These are phyloP conservation scores for Clavariopsis aquatica DNA, from an alignment of 495 filamentous ascomycete species.

Conservation along the genomic window DNA sequence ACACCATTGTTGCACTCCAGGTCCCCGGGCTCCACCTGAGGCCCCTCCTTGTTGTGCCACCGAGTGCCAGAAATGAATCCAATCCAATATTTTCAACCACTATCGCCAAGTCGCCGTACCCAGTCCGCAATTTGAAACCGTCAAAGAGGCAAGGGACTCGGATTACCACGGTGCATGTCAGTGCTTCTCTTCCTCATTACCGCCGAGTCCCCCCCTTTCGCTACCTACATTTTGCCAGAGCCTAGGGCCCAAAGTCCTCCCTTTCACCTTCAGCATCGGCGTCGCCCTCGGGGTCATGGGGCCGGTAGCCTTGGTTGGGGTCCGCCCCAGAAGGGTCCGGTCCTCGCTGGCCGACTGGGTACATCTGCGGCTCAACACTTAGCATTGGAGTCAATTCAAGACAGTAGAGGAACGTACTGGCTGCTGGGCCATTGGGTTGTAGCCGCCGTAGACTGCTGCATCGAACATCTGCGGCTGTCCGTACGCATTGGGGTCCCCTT, in stretches of 20 bases:
- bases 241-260: conserved; percentile 43
- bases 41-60: background rate
- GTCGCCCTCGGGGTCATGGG: conserved; percentile 52
- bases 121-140: background rate
- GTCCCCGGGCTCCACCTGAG: background rate
- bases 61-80: conserved; percentile 2
- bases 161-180: too few species aligned
- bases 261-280: conserved; percentile 61
- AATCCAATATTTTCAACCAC: background rate
- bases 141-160: too few species aligned
- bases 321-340: conserved; percentile 51
- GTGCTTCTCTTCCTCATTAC: too few species aligned
- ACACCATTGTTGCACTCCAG: conserved; percentile 5
- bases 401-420: conserved; percentile 60
- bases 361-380: conserved; percentile 52
- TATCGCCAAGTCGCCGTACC: conserved; percentile 3
- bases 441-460: conserved; percentile 77
- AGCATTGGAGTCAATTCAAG: conserved; percentile 21
- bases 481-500: conserved; percentile 63
- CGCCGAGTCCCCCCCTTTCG: too few species aligned
- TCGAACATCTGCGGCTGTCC: conserved; percentile 83
- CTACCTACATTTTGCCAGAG: too few species aligned
- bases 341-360: conserved; percentile 56
- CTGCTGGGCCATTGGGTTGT: conserved; percentile 72
- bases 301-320: conserved; percentile 40